Percentiles rank a stretch among this genome's conserved stretches.
phyloP scores from a whole-genome alignment of 768 basidiomycete species.

The Leccinum sublutescens region DNA sequence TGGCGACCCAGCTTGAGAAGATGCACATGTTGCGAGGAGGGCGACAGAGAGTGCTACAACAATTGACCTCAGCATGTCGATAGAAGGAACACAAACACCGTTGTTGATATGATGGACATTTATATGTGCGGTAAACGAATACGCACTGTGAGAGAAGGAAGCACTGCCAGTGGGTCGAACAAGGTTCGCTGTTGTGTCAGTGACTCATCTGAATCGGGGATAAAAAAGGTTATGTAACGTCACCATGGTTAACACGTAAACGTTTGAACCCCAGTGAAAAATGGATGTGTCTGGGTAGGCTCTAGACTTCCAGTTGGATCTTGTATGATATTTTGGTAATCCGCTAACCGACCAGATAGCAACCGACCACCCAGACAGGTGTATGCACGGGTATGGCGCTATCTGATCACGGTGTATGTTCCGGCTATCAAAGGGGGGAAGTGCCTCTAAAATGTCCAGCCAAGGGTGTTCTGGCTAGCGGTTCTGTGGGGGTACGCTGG shows the following conservation, averaged over 20 bases:
- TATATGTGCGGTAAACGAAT: conserved; percentile 2
- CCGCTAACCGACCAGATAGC: no score
- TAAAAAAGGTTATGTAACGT: not conserved
- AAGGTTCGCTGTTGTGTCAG: not conserved
- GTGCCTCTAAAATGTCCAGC: no score
- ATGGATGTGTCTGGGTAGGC: no score
- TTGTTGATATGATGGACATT: not conserved
- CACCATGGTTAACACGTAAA: not conserved
- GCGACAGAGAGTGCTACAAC: conserved; percentile 2
- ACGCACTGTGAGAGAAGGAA: not conserved
- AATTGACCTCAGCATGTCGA: conserved; percentile 13
- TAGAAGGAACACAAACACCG: not conserved
- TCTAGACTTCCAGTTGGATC: no score
- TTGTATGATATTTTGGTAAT: no score
- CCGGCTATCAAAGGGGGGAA: no score
- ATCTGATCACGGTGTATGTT: no score
- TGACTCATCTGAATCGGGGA: not conserved
- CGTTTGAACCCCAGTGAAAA: no score
- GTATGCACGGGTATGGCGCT: no score
- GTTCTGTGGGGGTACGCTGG: no score
- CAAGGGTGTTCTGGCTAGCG: no score
- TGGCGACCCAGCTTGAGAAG: conserved; percentile 2
- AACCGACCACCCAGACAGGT: no score
- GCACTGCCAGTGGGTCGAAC: not conserved
- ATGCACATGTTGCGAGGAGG: conserved; percentile 7